Evolutionary conservation across 169 alveolate genomes (phyloP).

Genomic region (Cryptosporidium xiaoi): DNA sequence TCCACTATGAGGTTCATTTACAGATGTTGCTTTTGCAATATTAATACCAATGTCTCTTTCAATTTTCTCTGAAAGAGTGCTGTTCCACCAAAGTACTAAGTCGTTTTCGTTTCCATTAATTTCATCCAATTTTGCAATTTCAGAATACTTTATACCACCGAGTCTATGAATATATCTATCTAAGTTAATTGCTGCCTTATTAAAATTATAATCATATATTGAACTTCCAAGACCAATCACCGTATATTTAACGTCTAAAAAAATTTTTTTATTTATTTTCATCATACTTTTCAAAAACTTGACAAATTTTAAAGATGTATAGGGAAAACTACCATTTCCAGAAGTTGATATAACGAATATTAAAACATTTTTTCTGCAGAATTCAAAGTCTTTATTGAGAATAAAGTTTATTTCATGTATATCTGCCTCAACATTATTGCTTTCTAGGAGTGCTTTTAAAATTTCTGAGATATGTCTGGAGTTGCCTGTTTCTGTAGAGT

Average conservation of each 20-base stretch:
- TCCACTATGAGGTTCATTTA: not conserved
- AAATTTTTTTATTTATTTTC: slow-evolving; percentile 6
- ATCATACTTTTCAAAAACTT: slow-evolving; percentile 14
- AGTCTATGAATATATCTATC: slow-evolving; percentile 39
- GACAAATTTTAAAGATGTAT: slow-evolving; percentile 9
- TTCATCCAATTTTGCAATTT: slow-evolving; percentile 60
- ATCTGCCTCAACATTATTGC: not conserved
- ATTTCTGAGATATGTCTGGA: slow-evolving; percentile 30
- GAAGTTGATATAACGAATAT: slow-evolving; percentile 54
- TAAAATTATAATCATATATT: slow-evolving; percentile 36
- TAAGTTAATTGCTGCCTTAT: slow-evolving; percentile 37
- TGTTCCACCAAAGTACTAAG: slow-evolving; percentile 42
- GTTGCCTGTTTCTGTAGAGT: slow-evolving; percentile 69
- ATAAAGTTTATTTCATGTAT: slow-evolving; percentile 27
- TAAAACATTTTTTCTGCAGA: not conserved
- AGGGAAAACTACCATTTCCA: slow-evolving; percentile 56
- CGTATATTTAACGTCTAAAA: slow-evolving; percentile 17
- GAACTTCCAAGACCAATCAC: slow-evolving; percentile 66
- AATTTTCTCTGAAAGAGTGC: not conserved
- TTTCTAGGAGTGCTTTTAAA: not conserved
- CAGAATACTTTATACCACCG: slow-evolving; percentile 47
- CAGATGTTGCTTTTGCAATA: not conserved
- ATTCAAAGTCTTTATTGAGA: not conserved
- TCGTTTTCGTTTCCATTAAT: slow-evolving; percentile 39
- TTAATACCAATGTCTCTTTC: not conserved